Percentiles rank a stretch among this genome's conserved stretches.
These are phyloP conservation scores for Paxillus rubicundulus DNA, from an alignment of 768 basidiomycete genomes.

Conservation along the genomic window DNA sequence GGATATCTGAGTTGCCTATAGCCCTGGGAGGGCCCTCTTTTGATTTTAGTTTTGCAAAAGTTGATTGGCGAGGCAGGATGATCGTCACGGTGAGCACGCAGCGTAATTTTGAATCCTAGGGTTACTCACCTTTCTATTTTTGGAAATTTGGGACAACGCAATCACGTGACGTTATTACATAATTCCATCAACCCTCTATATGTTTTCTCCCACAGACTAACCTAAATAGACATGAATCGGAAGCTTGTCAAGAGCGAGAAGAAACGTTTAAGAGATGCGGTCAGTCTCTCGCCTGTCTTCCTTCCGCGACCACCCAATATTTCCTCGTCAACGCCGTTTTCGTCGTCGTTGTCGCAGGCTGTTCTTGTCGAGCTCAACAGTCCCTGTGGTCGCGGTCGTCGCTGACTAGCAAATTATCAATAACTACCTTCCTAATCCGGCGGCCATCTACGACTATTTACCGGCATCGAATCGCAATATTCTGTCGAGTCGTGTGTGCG, in stretches of 20 bases:
- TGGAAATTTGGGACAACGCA: not conserved
- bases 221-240: slow-evolving; percentile 2
- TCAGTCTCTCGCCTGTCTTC: slow-evolving; percentile 1
- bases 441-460: not conserved
- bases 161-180: not conserved
- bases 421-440: slow-evolving; percentile 13
- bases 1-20: slow-evolving; percentile 49
- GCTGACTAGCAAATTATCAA: not conserved
- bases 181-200: not conserved
- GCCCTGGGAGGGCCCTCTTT: slow-evolving; percentile 39
- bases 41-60: slow-evolving; percentile 49
- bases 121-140: not conserved
- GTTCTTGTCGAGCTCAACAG: not conserved
- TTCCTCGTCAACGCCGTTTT: not conserved
- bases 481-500: slow-evolving; percentile 2
- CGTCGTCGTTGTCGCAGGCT: not conserved
- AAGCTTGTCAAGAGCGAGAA: slow-evolving; percentile 7
- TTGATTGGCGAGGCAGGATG: slow-evolving; percentile 36
- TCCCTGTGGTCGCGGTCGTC: not conserved
- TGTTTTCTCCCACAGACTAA: slow-evolving; percentile 13
- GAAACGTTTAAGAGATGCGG: slow-evolving; percentile 6
- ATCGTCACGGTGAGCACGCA: too few species aligned
- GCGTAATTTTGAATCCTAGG: not conserved
- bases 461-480: not conserved
- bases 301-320: slow-evolving; percentile 7